Conservation (phyloP, 2,329 filamentous ascomycete species). For the Arthrinium phaeospermum region DNA sequence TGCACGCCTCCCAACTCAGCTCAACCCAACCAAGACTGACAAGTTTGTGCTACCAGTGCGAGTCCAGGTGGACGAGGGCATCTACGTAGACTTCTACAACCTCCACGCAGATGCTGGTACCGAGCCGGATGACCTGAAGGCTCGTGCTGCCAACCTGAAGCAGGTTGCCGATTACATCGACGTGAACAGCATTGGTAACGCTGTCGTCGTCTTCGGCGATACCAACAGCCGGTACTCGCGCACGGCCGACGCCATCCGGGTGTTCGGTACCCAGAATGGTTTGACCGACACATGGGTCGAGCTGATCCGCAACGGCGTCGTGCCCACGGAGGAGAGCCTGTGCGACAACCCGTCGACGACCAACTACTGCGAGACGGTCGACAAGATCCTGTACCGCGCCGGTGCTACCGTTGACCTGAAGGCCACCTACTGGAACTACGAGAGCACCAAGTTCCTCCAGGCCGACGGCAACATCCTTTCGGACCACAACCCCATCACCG, state of each 20-base stretch:
- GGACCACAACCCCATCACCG: slow-evolving; percentile 69
- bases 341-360: slow-evolving; percentile 64
- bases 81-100: slow-evolving; percentile 70
- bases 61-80: slow-evolving; percentile 53
- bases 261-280: slow-evolving; percentile 56
- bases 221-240: slow-evolving; percentile 70
- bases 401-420: slow-evolving; percentile 51
- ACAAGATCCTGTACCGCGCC: slow-evolving; percentile 68
- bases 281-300: slow-evolving; percentile 67
- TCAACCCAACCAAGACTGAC: neutral
- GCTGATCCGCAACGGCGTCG: slow-evolving; percentile 52
- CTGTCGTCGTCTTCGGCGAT: slow-evolving; percentile 69
- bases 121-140: slow-evolving; percentile 55
- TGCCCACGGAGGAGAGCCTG: slow-evolving; percentile 50
- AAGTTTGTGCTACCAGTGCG: slow-evolving; percentile 49
- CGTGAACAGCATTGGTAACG: slow-evolving; percentile 60
- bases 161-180: slow-evolving; percentile 66
- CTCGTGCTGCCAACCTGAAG: slow-evolving; percentile 63
- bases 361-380: slow-evolving; percentile 67
- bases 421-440: slow-evolving; percentile 61
- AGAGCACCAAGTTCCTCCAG: slow-evolving; percentile 61
- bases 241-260: slow-evolving; percentile 54
- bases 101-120: slow-evolving; percentile 69
- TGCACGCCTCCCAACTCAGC: neutral
- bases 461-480: slow-evolving; percentile 60